Percentiles rank a stretch among this genome's conserved stretches.
Conservation (phyloP, 169 alveolate species). For the Theileria sp. region DNA sequence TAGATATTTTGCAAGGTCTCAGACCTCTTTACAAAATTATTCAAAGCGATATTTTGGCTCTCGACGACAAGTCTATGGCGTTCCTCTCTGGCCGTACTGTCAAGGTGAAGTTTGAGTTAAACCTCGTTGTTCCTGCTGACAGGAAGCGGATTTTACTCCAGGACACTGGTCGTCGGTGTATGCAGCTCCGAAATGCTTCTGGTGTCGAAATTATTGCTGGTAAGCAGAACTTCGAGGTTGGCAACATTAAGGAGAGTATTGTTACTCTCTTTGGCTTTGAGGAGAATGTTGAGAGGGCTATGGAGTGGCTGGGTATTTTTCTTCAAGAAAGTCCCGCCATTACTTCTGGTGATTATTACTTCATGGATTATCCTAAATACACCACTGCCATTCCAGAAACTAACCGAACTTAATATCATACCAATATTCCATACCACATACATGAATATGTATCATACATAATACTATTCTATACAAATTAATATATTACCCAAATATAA, state of each 20-base stretch:
- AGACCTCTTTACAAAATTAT: slow-evolving; percentile 64
- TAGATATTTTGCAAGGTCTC: slow-evolving; percentile 49
- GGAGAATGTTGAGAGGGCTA: slow-evolving; percentile 48
- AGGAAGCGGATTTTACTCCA: slow-evolving; percentile 52
- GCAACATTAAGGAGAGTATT: slow-evolving; percentile 56
- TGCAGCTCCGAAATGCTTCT: slow-evolving; percentile 32
- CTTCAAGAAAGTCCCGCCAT: slow-evolving; percentile 55
- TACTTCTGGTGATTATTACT: slow-evolving; percentile 38
- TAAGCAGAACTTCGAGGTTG: slow-evolving; percentile 59
- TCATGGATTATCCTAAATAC: slow-evolving; percentile 64
- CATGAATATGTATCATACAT: background rate
- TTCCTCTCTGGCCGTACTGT: slow-evolving; percentile 21
- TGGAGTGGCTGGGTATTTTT: slow-evolving; percentile 62
- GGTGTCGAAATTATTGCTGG: slow-evolving; percentile 66
- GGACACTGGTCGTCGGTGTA: slow-evolving; percentile 57
- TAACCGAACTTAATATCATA: slow-evolving; percentile 4
- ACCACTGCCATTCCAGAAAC: slow-evolving; percentile 55
- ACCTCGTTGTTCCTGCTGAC: slow-evolving; percentile 50
- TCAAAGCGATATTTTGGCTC: slow-evolving; percentile 45
- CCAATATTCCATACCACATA: background rate
- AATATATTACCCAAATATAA: too few species aligned
- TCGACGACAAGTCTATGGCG: slow-evolving; percentile 52
- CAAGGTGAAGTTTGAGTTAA: slow-evolving; percentile 59
- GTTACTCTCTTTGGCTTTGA: slow-evolving; percentile 58
- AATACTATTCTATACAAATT: too few species aligned